Conservation (phyloP, 768 basidiomycete genomes). For the Clitopilus passeckerianus region DNA sequence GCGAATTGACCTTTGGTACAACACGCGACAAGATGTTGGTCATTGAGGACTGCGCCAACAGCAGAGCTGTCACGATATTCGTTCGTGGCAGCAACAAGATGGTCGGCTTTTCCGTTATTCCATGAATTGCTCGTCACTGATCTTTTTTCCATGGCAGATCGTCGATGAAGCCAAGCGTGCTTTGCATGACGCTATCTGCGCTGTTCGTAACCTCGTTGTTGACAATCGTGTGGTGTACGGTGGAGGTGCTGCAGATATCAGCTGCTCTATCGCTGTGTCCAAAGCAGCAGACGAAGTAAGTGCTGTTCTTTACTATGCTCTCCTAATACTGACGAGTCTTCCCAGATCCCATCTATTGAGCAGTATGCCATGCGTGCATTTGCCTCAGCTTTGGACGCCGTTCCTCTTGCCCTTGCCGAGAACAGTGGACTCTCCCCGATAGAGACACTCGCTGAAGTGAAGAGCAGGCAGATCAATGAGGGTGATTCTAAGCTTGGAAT, state of each 20-base stretch:
- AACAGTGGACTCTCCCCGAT: conserved; percentile 97
- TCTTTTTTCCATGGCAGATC: conserved; percentile 50
- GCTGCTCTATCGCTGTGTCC: conserved; percentile 87
- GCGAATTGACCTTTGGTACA: conserved; percentile 94
- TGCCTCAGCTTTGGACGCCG: conserved; percentile 88
- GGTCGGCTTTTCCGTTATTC: conserved; percentile 39
- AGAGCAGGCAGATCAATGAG: conserved; percentile 88
- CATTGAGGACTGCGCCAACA: conserved; percentile 98
- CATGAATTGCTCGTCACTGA: background rate
- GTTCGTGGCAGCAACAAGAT: conserved; percentile 99
- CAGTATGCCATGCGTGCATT: conserved; percentile 99
- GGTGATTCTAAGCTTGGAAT: conserved; percentile 84
- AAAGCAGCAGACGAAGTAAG: conserved; percentile 91
- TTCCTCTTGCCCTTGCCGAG: conserved; percentile 95
- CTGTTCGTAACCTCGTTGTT: conserved; percentile 89
- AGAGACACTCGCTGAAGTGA: conserved; percentile 93
- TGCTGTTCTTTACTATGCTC: conserved; percentile 3
- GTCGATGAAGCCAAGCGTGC: conserved; percentile 99
- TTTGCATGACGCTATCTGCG: conserved; percentile 96
- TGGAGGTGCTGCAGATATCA: conserved; percentile 97
- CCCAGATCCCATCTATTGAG: conserved; percentile 90
- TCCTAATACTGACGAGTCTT: background rate
- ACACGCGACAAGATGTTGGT: conserved; percentile 99
- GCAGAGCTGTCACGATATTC: conserved; percentile 93
- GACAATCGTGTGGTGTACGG: conserved; percentile 98